Evolutionary conservation across 2,329 filamentous ascomycete genomes (phyloP), one percentile per base, ranked within the genome.

Genomic region (Colletotrichum destructivum): DNA sequence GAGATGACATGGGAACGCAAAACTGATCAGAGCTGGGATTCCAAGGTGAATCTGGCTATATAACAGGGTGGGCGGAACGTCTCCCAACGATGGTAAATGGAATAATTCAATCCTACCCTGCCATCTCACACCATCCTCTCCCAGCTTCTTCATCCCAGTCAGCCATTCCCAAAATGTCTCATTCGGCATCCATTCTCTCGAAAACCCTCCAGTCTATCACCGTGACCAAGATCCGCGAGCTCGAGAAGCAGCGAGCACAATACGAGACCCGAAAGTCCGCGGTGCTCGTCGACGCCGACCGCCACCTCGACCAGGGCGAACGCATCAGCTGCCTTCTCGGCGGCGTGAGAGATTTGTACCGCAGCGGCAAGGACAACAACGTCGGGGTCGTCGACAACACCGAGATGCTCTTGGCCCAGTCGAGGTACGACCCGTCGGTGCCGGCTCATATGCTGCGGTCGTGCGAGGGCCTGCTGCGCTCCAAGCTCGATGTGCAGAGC

Each of bases 171-270:
- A 44, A 6, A 7, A 65, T 55, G 40, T 54, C 49, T 11, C 55
- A 40, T n/a, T 52, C 47, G 26, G 21, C 62, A 42, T 62, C 60
- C 8, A 5, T 54, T 9, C 49, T 85, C 72, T 84, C 83, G 0
- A 77, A 83, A 69, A 85, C 83, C 0, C 78, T 86, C 1, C 82
- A 81, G 49, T 79, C 82, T 60, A 85, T 86, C 73, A 86, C 83
- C 47, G 81, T 80, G 52, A 83, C 81, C 55, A 86, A 86, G 61
- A 81, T 86, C 1, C 78, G 83, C 8, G 83, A 85, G 66, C 77
- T 86, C 0, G 82, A 82, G 26, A 85, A 84, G 67, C 78, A 81
- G 21, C 81, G 82, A 5, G 73, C 76, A 3, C 71, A 74, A 13
- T 86, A 82, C 62, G 83, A 86, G 42, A 72, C 75, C 15, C 74